phyloP scores from a whole-genome alignment of 257 asterid species.

The Eucommia ulmoides region DNA sequence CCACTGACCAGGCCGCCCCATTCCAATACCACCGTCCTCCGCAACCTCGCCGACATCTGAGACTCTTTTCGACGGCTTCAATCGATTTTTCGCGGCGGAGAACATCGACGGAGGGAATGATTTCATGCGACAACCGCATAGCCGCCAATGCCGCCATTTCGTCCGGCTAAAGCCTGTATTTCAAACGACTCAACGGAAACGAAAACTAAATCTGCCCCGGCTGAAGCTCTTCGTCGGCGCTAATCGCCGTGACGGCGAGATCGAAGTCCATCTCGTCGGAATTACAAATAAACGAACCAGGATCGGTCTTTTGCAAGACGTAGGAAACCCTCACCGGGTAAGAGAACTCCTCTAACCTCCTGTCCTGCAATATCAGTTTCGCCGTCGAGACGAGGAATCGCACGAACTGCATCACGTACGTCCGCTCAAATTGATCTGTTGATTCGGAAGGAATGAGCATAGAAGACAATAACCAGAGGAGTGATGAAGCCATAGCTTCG shows the following conservation, averaged over 20 bases:
- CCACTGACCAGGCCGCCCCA: neutral
- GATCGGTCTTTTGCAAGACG: slow-evolving; percentile 4
- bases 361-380: slow-evolving; percentile 14
- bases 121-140: neutral
- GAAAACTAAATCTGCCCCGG: slow-evolving; percentile 27
- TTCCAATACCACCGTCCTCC: neutral
- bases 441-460: too few relatives aligned
- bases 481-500: too few relatives aligned
- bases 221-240: slow-evolving; percentile 13
- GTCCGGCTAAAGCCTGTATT: slow-evolving; percentile 14
- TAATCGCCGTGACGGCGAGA: slow-evolving; percentile 8
- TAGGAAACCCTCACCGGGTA: slow-evolving; percentile 11
- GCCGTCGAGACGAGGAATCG: slow-evolving; percentile 8
- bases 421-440: too few relatives aligned
- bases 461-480: too few relatives aligned
- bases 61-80: neutral
- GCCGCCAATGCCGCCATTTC: slow-evolving; percentile 28
- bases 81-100: neutral
- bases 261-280: slow-evolving; percentile 27
- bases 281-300: slow-evolving; percentile 19
- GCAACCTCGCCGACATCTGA: neutral
- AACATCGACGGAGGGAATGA: neutral
- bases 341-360: slow-evolving; percentile 11
- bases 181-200: slow-evolving; percentile 11
- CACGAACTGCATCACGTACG: slow-evolving; percentile 5